phyloP scores from a whole-genome alignment of 345 rosid species.

The Citrus australasica region DNA sequence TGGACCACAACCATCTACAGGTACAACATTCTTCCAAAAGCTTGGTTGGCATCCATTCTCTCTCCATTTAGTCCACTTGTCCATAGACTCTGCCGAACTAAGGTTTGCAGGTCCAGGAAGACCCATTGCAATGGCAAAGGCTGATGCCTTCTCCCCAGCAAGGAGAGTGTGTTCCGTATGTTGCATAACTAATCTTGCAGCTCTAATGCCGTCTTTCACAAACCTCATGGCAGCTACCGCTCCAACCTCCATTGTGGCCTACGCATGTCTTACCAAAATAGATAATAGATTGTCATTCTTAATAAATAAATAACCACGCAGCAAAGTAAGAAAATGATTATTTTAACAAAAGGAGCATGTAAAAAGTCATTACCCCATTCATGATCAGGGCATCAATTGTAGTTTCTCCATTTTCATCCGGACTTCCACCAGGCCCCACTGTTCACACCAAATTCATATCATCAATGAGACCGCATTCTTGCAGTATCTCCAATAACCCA shows the following conservation, averaged over 20 bases:
- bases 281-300: conserved; percentile 16
- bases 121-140: conserved; percentile 90
- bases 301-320: not conserved
- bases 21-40: conserved; percentile 78
- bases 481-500: conserved; percentile 6
- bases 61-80: conserved; percentile 83
- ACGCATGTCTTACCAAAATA: conserved; percentile 43
- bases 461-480: not conserved
- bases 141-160: conserved; percentile 79
- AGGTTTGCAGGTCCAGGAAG: conserved; percentile 85
- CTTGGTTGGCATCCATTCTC: conserved; percentile 70
- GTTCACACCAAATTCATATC: conserved; percentile 22
- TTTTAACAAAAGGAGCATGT: not conserved
- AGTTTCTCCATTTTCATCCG: conserved; percentile 92
- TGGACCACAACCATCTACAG: conserved; percentile 69
- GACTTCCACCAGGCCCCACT: conserved; percentile 99
- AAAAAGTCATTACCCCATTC: conserved; percentile 66
- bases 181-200: conserved; percentile 82
- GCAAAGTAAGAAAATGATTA: not conserved
- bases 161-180: conserved; percentile 79
- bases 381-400: conserved; percentile 89
- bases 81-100: conserved; percentile 69
- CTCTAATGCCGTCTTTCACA: conserved; percentile 90
- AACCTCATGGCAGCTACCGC: conserved; percentile 97
- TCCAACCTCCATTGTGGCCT: conserved; percentile 98